Conservation (phyloP, 768 basidiomycete genomes). For the Calocera cornea region DNA sequence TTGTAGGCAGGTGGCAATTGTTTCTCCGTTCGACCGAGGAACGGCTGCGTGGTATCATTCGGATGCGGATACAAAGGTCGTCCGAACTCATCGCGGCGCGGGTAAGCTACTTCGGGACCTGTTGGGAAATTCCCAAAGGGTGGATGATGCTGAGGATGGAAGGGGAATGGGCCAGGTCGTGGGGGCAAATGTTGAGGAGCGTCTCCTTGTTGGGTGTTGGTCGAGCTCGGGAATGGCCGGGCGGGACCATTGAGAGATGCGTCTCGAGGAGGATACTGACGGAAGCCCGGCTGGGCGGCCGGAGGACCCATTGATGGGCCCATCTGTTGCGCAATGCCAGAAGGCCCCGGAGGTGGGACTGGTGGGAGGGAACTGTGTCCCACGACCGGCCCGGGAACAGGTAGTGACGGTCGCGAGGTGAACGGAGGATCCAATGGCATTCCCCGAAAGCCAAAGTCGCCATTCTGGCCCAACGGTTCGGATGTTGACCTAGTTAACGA, state of each 20-base stretch:
- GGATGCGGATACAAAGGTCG: neutral
- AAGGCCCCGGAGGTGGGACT: neutral
- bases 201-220: neutral
- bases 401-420: neutral
- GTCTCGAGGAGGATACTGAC: neutral
- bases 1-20: neutral
- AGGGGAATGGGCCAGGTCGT: neutral
- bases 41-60: neutral
- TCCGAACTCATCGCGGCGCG: neutral
- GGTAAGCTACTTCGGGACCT: neutral
- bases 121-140: neutral
- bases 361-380: neutral
- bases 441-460: neutral
- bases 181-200: neutral
- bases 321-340: neutral
- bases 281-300: neutral
- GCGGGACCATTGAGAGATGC: neutral
- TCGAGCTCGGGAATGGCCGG: neutral
- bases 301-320: neutral
- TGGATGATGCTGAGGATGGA: neutral
- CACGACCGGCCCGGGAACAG: neutral
- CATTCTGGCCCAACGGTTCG: neutral
- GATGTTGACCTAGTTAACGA: neutral
- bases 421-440: neutral
- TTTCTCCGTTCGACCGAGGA: neutral